Conservation (phyloP, 805 yeast species). For the Yarrowia yakushimensis region DNA sequence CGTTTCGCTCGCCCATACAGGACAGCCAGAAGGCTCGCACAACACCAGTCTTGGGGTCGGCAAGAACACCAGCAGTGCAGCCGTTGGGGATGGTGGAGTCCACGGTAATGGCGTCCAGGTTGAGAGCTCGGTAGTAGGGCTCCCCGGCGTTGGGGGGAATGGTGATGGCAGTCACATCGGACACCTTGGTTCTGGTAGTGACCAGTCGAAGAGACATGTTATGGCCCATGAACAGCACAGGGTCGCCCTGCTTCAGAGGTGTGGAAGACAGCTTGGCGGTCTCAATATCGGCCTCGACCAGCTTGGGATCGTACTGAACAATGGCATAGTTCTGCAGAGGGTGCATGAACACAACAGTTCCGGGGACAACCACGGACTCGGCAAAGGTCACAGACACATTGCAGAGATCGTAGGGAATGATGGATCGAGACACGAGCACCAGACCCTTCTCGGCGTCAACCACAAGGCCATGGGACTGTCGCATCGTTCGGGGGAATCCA, state of each 20-base stretch:
- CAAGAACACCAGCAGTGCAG: constrained; percentile 75
- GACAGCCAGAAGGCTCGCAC: constrained; percentile 84
- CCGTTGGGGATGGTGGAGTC: constrained; percentile 70
- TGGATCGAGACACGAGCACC: constrained; percentile 70
- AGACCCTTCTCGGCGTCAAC: constrained; percentile 78
- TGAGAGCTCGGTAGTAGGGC: constrained; percentile 84
- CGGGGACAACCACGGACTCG: constrained; percentile 78
- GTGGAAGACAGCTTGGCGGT: constrained; percentile 59
- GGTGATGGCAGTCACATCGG: constrained; percentile 70
- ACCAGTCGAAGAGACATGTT: constrained; percentile 66
- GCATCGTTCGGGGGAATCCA: constrained; percentile 61
- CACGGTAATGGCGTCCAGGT: constrained; percentile 69
- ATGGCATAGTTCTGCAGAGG: constrained; percentile 86
- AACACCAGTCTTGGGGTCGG: constrained; percentile 65
- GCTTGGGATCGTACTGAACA: constrained; percentile 71
- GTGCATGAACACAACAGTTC: constrained; percentile 74
- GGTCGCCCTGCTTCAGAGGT: constrained; percentile 71
- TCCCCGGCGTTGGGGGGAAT: constrained; percentile 63
- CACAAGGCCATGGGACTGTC: constrained; percentile 71
- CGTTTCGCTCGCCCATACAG: constrained; percentile 70
- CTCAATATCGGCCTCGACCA: constrained; percentile 65
- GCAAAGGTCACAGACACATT: constrained; percentile 79
- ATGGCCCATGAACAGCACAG: constrained; percentile 74
- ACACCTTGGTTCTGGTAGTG: constrained; percentile 68
- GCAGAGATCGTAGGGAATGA: constrained; percentile 77